Base-by-base conservation (phyloP, 177 flowering plant genomes). In the Tripterygium wilfordii region DNA sequence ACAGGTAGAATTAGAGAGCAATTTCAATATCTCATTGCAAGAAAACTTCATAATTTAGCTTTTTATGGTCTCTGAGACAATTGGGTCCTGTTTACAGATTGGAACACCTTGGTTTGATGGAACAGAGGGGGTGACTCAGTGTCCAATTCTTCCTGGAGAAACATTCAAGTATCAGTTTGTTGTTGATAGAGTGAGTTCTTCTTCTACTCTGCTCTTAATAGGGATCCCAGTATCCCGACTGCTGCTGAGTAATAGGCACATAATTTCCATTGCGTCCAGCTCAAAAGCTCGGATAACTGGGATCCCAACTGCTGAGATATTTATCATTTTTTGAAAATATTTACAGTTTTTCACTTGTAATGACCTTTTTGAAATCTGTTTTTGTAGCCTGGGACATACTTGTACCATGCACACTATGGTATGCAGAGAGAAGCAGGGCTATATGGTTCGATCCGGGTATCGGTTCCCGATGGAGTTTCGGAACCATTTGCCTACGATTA, bases 31-130 rank as follows among this genome's bases (percentile, higher is more conserved):
- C n/a, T n/a, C n/a, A n/a, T n/a, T n/a, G n/a, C n/a, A n/a, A n/a
- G n/a, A n/a, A n/a, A n/a, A n/a, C n/a, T n/a, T n/a, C n/a, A n/a
- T n/a, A n/a, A n/a, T n/a, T n/a, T n/a, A n/a, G n/a, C n/a, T n/a
- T n/a, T n/a, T n/a, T n/a, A n/a, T n/a, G n/a, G n/a, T n/a, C n/a
- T n/a, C n/a, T n/a, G n/a, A n/a, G n/a, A n/a, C n/a, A n/a, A n/a
- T n/a, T n/a, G n/a, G n/a, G n/a, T n/a, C n/a, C n/a, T n/a, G 1
- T 36, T 36, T 14, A 36, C 76, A 91, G 95, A 75, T 67, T 31
- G 88, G 94, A 48, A 74, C 92, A 4, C 92, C 92, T 2, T 88
- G 98, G 98, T 64, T 65, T 33, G 98, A 91, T 67, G 98, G 98
- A 65, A 78, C 90, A 1, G 96, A 83, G 62, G 98, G 95, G 2